Percentiles rank a stretch among this genome's conserved stretches.
Conservation (phyloP, 208 protist genomes). For the Giardia duodenalis region DNA sequence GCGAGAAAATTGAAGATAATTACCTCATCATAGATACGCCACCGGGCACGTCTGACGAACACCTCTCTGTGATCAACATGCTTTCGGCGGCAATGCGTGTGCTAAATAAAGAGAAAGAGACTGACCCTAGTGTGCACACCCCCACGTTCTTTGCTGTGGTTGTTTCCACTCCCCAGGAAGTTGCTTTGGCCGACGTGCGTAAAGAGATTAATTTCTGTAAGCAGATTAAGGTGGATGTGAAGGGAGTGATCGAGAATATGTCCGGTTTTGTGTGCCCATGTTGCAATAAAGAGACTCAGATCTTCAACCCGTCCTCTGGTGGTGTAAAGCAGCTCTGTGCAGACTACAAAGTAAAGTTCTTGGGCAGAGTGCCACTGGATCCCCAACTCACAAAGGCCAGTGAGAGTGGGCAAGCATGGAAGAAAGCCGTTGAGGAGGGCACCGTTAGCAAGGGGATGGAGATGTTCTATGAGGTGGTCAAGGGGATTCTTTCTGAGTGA, state of each 20-base stretch:
- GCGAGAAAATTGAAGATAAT: conserved; percentile 63
- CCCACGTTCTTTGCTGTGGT: conserved; percentile 28
- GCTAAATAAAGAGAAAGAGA: neutral
- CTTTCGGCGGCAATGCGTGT: neutral
- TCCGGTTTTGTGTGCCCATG: conserved; percentile 61
- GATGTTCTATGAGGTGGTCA: conserved; percentile 15
- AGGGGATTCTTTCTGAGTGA: neutral
- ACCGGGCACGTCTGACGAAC: conserved; percentile 88
- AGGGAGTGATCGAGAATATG: conserved; percentile 99
- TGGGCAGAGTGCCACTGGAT: conserved; percentile 25
- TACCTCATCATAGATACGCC: conserved; percentile 97
- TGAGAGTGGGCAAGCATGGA: neutral
- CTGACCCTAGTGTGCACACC: neutral
- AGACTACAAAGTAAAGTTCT: neutral
- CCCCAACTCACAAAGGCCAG: neutral
- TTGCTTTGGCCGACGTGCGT: conserved; percentile 86
- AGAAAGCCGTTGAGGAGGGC: neutral
- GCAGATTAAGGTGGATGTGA: conserved; percentile 74
- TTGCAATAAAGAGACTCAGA: conserved; percentile 23
- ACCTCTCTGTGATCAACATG: conserved; percentile 36
- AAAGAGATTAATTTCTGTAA: conserved; percentile 93
- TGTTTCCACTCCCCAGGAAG: conserved; percentile 48
- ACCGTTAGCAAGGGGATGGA: neutral
- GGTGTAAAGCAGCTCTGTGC: neutral
- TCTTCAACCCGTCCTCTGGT: conserved; percentile 18